Conservation (phyloP, 441 rosid genomes). For the Gossypium trilobum region DNA sequence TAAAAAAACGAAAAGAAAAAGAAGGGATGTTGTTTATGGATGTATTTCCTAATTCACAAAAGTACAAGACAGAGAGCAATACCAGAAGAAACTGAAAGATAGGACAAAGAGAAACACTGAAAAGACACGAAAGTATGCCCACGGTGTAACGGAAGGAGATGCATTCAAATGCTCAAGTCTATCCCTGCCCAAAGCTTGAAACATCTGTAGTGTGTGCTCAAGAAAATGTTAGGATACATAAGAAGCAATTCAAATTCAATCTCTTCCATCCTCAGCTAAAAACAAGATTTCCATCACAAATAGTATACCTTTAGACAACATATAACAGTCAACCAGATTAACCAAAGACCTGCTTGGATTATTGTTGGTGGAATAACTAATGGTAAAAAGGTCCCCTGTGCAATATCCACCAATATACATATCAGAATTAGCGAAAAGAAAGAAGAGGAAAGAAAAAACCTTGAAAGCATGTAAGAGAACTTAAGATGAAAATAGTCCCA, state of each 20-base stretch:
- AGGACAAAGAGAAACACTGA: constrained; percentile 72
- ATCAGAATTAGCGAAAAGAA: constrained; percentile 2
- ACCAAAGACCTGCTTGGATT: constrained; percentile 83
- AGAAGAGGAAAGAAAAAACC: not conserved
- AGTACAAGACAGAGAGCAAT: constrained; percentile 21
- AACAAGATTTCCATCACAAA: constrained; percentile 10
- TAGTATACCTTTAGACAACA: constrained; percentile 76
- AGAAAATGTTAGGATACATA: constrained; percentile 17
- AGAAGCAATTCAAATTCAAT: constrained; percentile 10
- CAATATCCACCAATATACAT: constrained; percentile 19
- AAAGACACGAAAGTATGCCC: constrained; percentile 85
- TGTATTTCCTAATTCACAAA: constrained; percentile 17
- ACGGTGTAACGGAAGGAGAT: constrained; percentile 81
- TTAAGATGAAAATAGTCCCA: not conserved
- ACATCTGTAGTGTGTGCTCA: constrained; percentile 53
- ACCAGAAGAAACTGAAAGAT: constrained; percentile 71
- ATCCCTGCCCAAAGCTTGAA: constrained; percentile 97
- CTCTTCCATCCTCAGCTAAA: constrained; percentile 10
- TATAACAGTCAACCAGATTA: constrained; percentile 69
- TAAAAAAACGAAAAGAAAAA: not conserved
- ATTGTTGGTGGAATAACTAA: constrained; percentile 78
- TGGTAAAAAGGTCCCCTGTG: constrained; percentile 82
- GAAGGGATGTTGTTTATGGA: not conserved
- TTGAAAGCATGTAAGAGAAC: not conserved
- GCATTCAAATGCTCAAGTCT: constrained; percentile 92